Evolutionary conservation across 176 grass and related monocot species (phyloP).

Genomic region (Oryza meyeriana): DNA sequence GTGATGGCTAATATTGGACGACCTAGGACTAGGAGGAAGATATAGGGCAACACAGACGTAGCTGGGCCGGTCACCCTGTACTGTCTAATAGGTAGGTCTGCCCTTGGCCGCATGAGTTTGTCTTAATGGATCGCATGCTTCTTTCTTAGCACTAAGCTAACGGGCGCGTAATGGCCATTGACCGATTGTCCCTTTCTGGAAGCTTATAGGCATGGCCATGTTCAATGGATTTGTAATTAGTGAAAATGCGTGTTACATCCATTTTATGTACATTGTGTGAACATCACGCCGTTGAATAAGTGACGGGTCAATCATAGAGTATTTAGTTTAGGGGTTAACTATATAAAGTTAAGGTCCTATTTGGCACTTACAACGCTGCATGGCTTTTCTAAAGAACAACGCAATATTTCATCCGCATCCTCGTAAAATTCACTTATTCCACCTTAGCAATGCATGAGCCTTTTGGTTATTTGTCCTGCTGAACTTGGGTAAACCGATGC

Average conservation of each 20-base stretch:
- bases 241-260: background rate
- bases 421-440: background rate
- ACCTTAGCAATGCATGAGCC: background rate
- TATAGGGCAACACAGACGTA: no score
- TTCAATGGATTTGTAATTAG: background rate
- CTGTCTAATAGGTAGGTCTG: no score
- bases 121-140: no score
- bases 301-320: background rate
- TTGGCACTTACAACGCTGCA: background rate
- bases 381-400: background rate
- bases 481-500: no score
- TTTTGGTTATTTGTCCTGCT: no score
- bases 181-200: background rate
- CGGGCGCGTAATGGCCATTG: background rate
- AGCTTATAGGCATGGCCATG: background rate
- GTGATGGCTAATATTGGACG: no score
- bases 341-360: background rate
- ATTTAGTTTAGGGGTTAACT: no score
- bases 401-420: background rate
- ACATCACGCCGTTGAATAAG: background rate
- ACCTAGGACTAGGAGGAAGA: no score
- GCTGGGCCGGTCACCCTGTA: no score
- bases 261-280: background rate
- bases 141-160: no score
- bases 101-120: no score